These are phyloP conservation scores for Hygrocybe coccinea DNA, from an alignment of 768 basidiomycete species.

Conservation along the genomic window DNA sequence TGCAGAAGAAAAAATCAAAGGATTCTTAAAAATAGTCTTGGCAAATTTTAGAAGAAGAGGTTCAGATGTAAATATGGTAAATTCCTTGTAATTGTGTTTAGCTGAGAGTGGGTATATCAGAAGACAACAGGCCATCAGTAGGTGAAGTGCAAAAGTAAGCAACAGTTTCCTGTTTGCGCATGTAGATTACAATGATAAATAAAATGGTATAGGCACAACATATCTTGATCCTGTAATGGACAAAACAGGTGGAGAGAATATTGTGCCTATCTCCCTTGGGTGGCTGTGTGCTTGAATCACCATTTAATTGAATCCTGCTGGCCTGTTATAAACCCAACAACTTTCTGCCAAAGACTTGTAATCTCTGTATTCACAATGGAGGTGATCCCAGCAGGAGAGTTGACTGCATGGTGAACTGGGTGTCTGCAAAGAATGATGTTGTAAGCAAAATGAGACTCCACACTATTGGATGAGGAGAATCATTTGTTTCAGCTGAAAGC, in stretches of 20 bases:
- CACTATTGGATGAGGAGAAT: constrained; percentile 53
- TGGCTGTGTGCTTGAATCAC: constrained; percentile 31
- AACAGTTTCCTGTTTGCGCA: constrained; percentile 65
- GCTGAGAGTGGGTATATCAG: constrained; percentile 61
- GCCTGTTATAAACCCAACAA: constrained; percentile 38
- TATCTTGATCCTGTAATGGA: constrained; percentile 62
- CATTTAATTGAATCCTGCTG: constrained; percentile 31
- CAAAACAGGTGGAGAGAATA: constrained; percentile 65
- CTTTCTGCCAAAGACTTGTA: constrained; percentile 47
- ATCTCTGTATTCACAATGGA: constrained; percentile 46
- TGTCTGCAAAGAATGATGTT: constrained; percentile 76
- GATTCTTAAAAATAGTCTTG: constrained; percentile 93
- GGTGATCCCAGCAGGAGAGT: constrained; percentile 46
- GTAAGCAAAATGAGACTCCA: constrained; percentile 73
- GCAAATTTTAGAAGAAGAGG: constrained; percentile 81
- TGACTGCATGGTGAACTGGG: constrained; percentile 45
- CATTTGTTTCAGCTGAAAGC: constrained; percentile 45
- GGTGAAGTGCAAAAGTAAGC: constrained; percentile 62
- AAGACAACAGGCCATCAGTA: constrained; percentile 54
- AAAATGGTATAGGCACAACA: constrained; percentile 19
- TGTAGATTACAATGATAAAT: constrained; percentile 1
- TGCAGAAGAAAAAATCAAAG: constrained; percentile 87
- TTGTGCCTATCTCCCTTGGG: constrained; percentile 36
- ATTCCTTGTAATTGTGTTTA: constrained; percentile 88
- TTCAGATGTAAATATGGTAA: constrained; percentile 78